These are phyloP conservation scores for Suillus discolor DNA, from an alignment of 768 basidiomycete species.

Conservation along the genomic window DNA sequence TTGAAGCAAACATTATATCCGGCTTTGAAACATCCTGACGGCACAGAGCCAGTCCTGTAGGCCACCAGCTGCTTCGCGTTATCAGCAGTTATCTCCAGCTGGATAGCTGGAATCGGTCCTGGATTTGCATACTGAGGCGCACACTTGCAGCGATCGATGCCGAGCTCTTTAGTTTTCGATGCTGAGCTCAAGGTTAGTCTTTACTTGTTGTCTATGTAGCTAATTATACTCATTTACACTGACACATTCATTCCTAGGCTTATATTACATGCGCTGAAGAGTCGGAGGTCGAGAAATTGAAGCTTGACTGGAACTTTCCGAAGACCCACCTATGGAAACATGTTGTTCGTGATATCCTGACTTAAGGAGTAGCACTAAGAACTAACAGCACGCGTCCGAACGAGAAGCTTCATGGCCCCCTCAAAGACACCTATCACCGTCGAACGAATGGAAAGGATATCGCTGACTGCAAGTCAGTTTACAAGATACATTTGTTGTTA, in stretches of 20 bases:
- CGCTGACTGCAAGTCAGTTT: no score
- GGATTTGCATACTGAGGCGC: slow-evolving; percentile 34
- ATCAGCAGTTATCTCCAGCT: slow-evolving; percentile 34
- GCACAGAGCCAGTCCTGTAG: slow-evolving; percentile 11
- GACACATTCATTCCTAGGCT: no score
- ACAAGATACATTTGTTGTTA: no score
- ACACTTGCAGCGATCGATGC: slow-evolving; percentile 24
- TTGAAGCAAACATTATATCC: no score
- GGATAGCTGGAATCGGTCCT: slow-evolving; percentile 30
- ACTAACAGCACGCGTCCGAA: slow-evolving; percentile 37
- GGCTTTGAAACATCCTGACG: slow-evolving; percentile 9
- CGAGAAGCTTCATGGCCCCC: no score
- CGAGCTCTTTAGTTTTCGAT: slow-evolving; percentile 24
- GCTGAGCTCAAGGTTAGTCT: slow-evolving; percentile 24
- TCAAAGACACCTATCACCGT: no score
- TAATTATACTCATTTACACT: not conserved
- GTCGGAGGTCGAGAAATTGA: no score
- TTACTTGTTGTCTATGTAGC: not conserved
- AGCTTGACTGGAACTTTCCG: no score
- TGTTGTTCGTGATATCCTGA: slow-evolving; percentile 34
- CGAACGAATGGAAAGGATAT: no score
- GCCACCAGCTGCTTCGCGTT: slow-evolving; percentile 29
- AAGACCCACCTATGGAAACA: no score
- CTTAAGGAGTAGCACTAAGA: slow-evolving; percentile 32
- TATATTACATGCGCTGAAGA: no score